Evolutionary conservation across 129 eudicot genomes (phyloP).

Genomic region (Centella asiatica): DNA sequence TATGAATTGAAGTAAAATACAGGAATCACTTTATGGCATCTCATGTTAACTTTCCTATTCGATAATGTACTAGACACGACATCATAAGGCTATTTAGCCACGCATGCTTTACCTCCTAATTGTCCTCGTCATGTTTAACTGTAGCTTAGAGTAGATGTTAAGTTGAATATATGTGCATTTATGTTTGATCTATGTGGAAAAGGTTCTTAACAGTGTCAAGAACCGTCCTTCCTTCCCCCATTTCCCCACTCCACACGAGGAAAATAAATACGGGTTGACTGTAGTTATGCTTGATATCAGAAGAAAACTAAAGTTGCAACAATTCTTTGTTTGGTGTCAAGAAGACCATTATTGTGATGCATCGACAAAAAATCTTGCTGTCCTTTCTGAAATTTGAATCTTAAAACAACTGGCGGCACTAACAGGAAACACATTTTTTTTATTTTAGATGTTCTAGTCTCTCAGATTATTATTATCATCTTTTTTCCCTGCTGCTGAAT

Average conservation of each 20-base stretch:
- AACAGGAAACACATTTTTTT: background rate
- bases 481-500: slow-evolving; percentile 12
- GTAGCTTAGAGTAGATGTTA: background rate
- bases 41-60: background rate
- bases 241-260: no score
- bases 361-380: no score
- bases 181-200: background rate
- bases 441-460: background rate
- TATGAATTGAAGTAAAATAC: no score
- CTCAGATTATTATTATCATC: no score
- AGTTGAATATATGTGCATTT: background rate
- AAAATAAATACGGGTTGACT: background rate
- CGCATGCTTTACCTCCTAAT: background rate
- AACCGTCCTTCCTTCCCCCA: no score
- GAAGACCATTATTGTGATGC: background rate
- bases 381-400: no score
- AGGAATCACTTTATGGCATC: background rate
- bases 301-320: background rate
- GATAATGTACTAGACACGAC: background rate
- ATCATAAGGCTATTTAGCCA: background rate
- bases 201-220: no score
- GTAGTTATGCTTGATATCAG: background rate
- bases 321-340: background rate
- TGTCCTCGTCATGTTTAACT: background rate
- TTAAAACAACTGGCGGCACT: no score